Conservation (phyloP, 2,329 filamentous ascomycete species). For the Zymoseptoria crescenta region DNA sequence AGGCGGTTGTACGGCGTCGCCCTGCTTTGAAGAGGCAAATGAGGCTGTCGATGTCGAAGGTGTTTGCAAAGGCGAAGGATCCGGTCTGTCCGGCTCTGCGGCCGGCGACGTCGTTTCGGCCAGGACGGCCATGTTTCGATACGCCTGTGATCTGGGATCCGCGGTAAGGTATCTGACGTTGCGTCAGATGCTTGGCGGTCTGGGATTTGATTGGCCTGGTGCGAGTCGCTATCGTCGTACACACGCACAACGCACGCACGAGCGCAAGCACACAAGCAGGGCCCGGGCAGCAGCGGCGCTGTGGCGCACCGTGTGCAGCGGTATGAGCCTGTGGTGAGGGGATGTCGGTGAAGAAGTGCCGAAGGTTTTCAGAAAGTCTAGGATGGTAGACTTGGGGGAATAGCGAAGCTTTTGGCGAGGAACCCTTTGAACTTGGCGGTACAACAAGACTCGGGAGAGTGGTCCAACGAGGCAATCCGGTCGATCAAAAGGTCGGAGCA, state of each 20-base stretch:
- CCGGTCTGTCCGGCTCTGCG: conserved; percentile 2
- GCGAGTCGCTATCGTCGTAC: background rate
- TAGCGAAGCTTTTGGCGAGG: background rate
- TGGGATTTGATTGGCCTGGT: background rate
- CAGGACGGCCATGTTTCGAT: conserved; percentile 10
- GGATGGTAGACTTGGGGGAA: background rate
- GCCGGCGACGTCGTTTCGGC: conserved; percentile 7
- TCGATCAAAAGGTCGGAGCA: background rate
- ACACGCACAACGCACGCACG: background rate
- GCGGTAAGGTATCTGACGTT: background rate
- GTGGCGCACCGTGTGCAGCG: background rate
- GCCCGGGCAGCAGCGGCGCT: background rate
- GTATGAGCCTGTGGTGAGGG: background rate
- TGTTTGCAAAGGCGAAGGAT: conserved; percentile 28
- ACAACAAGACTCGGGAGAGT: background rate
- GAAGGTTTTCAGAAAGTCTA: background rate
- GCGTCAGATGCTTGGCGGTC: background rate
- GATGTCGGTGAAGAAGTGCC: background rate
- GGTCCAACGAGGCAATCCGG: background rate
- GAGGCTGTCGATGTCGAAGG: conserved; percentile 33
- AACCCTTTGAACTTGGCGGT: background rate
- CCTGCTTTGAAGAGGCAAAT: conserved; percentile 29
- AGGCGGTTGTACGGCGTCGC: conserved; percentile 9
- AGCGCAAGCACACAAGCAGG: background rate
- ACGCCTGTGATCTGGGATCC: background rate